Evolutionary conservation across 1,284 basidiomycete species (phyloP), one percentile per base, ranked within the genome.

Genomic region (Thelephora terrestris): DNA sequence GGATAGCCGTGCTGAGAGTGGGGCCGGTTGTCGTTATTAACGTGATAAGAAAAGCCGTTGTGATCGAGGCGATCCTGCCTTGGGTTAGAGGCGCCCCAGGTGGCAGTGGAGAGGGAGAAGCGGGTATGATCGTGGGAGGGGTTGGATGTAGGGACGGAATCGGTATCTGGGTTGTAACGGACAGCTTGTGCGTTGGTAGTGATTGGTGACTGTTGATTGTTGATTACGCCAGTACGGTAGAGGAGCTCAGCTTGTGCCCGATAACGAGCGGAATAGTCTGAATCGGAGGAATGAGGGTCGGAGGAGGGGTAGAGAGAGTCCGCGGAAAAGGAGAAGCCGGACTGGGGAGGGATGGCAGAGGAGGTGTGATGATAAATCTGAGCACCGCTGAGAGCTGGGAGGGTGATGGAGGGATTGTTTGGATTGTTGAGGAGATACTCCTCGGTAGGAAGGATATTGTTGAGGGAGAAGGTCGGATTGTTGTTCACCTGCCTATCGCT

Each of bases 231-330:
- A 1, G 59, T 51, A 21, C 65, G 65, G 40, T 61, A 62, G 43
- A 71, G 61, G 17, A 72, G 51, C 40, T 78, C 75, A 1, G 69
- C 62, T 50, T 78, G 71, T 0, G 66, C 61, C 16, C 75, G 70
- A 57, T 76, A 79, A 48, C 76, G 73, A 4, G 65, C 66, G 27
- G 70, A 55, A 52, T 72, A 66, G 34, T 79, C 78, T 12, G 39
- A n/a, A 42, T 12, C 20, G 25, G 39, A 23, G 20, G 17, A 16
- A 39, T 39, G 18, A 23, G 16, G 37, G 23, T 18, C 37, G 37
- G 37, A 39, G 9, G 20, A 25, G 29, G 29, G 29, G 29, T 32
- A 32, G 29, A 32, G 29, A n/a, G 39, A 42, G n/a, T 42, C 21
- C 10, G 39, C 39, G 25, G 39, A 25, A 25, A 42, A 42, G 39